Evolutionary conservation across 2,329 filamentous ascomycete genomes (phyloP).

Genomic region (Nigrospora oryzae): DNA sequence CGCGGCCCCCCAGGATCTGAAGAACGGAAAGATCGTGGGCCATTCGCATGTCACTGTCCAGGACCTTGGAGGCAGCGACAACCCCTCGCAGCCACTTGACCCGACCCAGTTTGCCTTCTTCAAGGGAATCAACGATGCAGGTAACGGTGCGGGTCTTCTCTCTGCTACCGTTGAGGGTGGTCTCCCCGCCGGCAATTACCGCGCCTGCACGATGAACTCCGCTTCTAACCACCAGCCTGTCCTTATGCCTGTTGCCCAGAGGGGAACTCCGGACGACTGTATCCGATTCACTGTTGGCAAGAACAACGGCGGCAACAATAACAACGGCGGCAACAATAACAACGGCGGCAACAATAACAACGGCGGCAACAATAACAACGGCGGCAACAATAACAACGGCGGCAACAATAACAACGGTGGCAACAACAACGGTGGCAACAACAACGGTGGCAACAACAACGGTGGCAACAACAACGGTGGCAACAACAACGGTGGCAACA

Average conservation of each 20-base stretch:
- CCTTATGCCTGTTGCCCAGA: conserved; percentile 57
- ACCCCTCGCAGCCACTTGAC: conserved; percentile 41
- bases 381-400: conserved; percentile 6
- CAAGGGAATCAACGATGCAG: conserved; percentile 57
- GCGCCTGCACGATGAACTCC: conserved; percentile 53
- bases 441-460: conserved; percentile 5
- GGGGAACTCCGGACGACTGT: conserved; percentile 59
- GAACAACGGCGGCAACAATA: conserved; percentile 9
- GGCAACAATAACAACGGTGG: conserved; percentile 3
- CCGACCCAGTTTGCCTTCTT: conserved; percentile 50
- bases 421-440: conserved; percentile 1
- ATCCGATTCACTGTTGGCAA: conserved; percentile 14
- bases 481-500: conserved; percentile 9
- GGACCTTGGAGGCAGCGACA: conserved; percentile 39
- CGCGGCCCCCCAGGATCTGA: conserved; percentile 45
- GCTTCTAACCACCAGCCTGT: conserved; percentile 58
- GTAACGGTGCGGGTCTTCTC: conserved; percentile 45
- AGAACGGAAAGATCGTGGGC: conserved; percentile 43
- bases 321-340: background rate
- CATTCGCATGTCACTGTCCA: conserved; percentile 54
- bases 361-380: conserved; percentile 13
- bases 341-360: conserved; percentile 10
- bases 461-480: conserved; percentile 5
- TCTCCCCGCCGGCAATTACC: conserved; percentile 54
- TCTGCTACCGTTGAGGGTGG: conserved; percentile 45